These are phyloP conservation scores for Capsicum rhomboideum DNA, from an alignment of 257 asterid species.

Conservation along the genomic window DNA sequence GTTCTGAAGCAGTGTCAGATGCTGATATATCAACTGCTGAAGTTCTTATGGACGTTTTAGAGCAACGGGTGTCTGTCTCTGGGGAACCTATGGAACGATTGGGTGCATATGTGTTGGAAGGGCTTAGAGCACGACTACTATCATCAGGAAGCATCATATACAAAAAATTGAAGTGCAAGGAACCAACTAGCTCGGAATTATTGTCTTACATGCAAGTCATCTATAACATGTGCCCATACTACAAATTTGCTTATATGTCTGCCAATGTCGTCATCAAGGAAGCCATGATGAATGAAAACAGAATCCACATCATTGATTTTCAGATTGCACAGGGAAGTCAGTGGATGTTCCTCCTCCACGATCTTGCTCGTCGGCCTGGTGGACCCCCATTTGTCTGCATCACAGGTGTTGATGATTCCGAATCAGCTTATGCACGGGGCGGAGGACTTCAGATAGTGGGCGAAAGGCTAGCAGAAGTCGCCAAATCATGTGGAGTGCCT, in stretches of 20 bases:
- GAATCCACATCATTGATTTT: constrained; percentile 79
- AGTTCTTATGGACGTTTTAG: constrained; percentile 58
- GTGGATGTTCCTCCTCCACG: constrained; percentile 54
- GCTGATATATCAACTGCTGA: constrained; percentile 54
- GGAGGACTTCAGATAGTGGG: constrained; percentile 86
- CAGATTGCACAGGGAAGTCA: constrained; percentile 99
- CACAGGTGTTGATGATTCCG: constrained; percentile 55
- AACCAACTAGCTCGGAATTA: constrained; percentile 69
- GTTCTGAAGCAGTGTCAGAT: constrained; percentile 73
- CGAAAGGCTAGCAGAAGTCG: constrained; percentile 48
- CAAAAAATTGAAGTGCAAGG: constrained; percentile 80
- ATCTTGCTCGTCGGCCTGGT: constrained; percentile 36
- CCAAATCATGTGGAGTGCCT: constrained; percentile 60
- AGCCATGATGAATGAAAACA: constrained; percentile 63
- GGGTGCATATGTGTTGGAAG: constrained; percentile 93
- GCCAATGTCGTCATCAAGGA: constrained; percentile 64
- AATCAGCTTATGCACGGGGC: constrained; percentile 75
- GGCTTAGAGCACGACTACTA: constrained; percentile 70
- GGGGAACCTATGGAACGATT: constrained; percentile 87
- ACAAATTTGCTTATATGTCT: constrained; percentile 79
- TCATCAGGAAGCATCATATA: constrained; percentile 86
- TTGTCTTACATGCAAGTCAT: constrained; percentile 80
- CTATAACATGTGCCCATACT: constrained; percentile 70
- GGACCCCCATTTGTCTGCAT: constrained; percentile 43
- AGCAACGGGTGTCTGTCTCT: constrained; percentile 67